Percentiles rank a stretch among this genome's conserved stretches.
Conservation (phyloP, 148 eudicot genomes). For the Fagopyrum esculentum region DNA sequence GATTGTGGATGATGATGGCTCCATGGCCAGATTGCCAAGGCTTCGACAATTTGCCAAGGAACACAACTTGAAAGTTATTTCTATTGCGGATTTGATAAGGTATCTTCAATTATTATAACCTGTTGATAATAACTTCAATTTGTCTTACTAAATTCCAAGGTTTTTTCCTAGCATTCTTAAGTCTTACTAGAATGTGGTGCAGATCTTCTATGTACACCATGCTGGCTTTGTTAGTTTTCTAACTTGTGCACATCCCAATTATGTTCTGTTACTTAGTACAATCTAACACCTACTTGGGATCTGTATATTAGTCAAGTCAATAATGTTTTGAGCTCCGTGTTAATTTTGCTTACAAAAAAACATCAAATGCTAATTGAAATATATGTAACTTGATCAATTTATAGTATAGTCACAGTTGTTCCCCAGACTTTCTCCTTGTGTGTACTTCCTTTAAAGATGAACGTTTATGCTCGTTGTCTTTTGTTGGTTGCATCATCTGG, state of each 20-base stretch:
- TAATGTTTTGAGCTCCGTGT: background rate
- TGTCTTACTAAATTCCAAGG: background rate
- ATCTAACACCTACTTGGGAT: background rate
- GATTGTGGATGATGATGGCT: slow-evolving; percentile 76
- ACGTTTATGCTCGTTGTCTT: too few relatives aligned
- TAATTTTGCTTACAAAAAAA: background rate
- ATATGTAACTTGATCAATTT: background rate
- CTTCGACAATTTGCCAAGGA: slow-evolving; percentile 43
- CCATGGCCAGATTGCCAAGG: slow-evolving; percentile 68
- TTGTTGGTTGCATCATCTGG: too few relatives aligned
- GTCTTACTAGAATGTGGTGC: background rate
- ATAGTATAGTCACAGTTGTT: background rate
- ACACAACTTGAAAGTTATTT: slow-evolving; percentile 50
- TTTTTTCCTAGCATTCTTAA: background rate
- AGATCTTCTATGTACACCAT: background rate
- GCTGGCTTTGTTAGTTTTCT: background rate
- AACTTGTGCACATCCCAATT: background rate
- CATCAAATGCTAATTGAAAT: background rate
- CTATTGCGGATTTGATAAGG: slow-evolving; percentile 71
- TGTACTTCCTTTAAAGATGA: too few relatives aligned
- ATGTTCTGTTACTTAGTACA: background rate
- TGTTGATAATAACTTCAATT: background rate
- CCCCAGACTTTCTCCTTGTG: too few relatives aligned
- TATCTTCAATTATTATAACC: slow-evolving; percentile 9
- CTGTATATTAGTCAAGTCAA: background rate